Evolutionary conservation across 345 rosid genomes (phyloP), one percentile per base, ranked within the genome.

Genomic region (Gynandropsis gynandra): DNA sequence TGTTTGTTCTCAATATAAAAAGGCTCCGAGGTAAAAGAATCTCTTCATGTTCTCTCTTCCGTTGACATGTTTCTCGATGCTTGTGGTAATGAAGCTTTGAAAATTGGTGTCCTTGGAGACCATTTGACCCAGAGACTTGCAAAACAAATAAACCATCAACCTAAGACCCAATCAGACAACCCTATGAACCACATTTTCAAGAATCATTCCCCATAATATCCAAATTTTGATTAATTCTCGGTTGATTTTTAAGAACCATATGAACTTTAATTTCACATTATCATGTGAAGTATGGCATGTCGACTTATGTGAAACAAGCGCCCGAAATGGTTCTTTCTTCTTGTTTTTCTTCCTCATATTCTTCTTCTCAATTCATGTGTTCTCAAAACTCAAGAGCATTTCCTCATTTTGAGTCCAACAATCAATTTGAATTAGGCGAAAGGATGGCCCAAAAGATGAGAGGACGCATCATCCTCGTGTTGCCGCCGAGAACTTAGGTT

Each of bases 391-490:
- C 62, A 4, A 32, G 46, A 17, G n/a, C 9, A 34, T 50, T 33
- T 63, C 61, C 55, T 54, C 47, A 48, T 6, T 54, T 33, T 46
- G 39, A 16, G 1, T 21, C 35, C 4, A 63, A 32, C 36, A 42
- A 20, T 34, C 34, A 50, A 55, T 15, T 33, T 13, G 16, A 24
- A 5, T 5, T 24, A 2, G 29, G 29, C 2, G 5, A 24, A 24
- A 24, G 29, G 29, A 24, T 20, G 21, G 4, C 13, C 12, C 14
- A 17, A 38, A 54, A 54, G 8, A 21, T 42, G 51, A 49, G 16
- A 8, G 42, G 46, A 48, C 17, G 55, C 39, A 12, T 4, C 16
- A 12, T n/a, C 10, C 16, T 18, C 16, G 20, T 8, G 24, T 20
- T 14, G 29, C 29, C 29, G 29, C 29, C 29, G 5, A 24, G 29